phyloP scores from a whole-genome alignment of 2,329 filamentous ascomycete genomes.

The Seiridium cupressi region DNA sequence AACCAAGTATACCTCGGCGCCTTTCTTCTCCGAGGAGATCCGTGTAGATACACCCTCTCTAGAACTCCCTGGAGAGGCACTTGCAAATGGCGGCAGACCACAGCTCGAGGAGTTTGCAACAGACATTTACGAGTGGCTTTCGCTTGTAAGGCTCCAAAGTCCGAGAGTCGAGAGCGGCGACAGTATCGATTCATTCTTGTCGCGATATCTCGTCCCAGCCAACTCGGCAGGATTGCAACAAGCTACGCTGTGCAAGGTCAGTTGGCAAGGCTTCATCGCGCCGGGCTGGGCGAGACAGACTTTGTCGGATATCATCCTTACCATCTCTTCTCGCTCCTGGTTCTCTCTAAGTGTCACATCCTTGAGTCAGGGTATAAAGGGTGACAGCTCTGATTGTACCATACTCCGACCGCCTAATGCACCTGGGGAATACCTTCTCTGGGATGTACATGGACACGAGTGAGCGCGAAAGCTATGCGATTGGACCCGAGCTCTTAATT shows the following conservation, averaged over 20 bases:
- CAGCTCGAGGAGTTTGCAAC: conserved; percentile 62
- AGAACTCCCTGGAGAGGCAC: conserved; percentile 25
- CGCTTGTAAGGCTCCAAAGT: conserved; percentile 63
- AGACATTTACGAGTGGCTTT: conserved; percentile 73
- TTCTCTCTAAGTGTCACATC: conserved; percentile 53
- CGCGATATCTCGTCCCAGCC: conserved; percentile 61
- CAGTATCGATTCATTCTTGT: conserved; percentile 65
- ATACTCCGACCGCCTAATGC: conserved; percentile 50
- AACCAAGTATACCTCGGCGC: conserved; percentile 36
- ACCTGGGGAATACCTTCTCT: conserved; percentile 56
- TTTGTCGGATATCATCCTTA: conserved; percentile 43
- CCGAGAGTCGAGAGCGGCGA: conserved; percentile 60
- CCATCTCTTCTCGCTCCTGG: conserved; percentile 48
- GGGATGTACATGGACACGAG: conserved; percentile 52
- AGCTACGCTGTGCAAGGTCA: conserved; percentile 47
- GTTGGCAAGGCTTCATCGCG: conserved; percentile 59
- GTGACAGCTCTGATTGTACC: conserved; percentile 47
- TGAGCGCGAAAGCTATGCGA: conserved; percentile 22
- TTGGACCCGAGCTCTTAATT: conserved; percentile 38
- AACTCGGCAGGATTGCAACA: conserved; percentile 19
- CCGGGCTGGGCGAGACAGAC: conserved; percentile 49
- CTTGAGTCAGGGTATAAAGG: conserved; percentile 44
- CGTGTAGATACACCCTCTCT: conserved; percentile 30
- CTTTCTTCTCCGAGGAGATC: conserved; percentile 25
- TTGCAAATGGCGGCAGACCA: conserved; percentile 36